Conservation (phyloP, 176 grass and related monocot genomes). For the Cocos nucifera region DNA sequence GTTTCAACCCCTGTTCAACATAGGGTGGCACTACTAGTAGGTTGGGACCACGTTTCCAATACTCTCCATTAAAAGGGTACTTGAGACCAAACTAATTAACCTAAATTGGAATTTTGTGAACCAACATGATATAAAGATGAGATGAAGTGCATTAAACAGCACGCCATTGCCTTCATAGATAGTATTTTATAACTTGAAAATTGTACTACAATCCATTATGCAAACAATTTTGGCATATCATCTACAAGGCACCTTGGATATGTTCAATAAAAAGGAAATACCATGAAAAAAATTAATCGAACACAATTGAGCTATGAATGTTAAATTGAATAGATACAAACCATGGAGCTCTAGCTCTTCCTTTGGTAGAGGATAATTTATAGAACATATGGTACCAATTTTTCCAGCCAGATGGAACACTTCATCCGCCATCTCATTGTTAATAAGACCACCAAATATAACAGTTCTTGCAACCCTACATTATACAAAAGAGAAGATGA, state of each 20-base stretch:
- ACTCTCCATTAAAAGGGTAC: too few species aligned
- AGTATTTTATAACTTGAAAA: not conserved
- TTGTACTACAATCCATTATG: not conserved
- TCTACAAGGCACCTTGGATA: not conserved
- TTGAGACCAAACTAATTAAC: too few species aligned
- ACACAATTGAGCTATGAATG: too few species aligned
- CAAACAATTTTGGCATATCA: not conserved
- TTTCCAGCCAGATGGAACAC: slow-evolving; percentile 68
- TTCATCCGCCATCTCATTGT: slow-evolving; percentile 56
- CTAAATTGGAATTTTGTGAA: too few species aligned
- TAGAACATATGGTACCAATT: slow-evolving; percentile 58
- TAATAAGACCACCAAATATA: slow-evolving; percentile 66
- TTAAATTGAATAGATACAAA: slow-evolving; percentile 13
- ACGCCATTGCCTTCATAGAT: not conserved
- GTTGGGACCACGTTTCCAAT: too few species aligned
- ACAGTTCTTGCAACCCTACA: slow-evolving; percentile 81
- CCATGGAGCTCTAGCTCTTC: slow-evolving; percentile 67
- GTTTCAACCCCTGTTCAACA: too few species aligned
- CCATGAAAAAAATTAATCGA: too few species aligned
- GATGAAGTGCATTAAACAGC: too few species aligned
- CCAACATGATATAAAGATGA: too few species aligned
- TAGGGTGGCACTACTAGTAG: too few species aligned
- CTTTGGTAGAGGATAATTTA: slow-evolving; percentile 75
- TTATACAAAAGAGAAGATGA: not conserved
- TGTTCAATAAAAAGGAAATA: too few species aligned